Conservation (phyloP, 1,139 yeast species). For the Geotrichum phurueaensis region DNA sequence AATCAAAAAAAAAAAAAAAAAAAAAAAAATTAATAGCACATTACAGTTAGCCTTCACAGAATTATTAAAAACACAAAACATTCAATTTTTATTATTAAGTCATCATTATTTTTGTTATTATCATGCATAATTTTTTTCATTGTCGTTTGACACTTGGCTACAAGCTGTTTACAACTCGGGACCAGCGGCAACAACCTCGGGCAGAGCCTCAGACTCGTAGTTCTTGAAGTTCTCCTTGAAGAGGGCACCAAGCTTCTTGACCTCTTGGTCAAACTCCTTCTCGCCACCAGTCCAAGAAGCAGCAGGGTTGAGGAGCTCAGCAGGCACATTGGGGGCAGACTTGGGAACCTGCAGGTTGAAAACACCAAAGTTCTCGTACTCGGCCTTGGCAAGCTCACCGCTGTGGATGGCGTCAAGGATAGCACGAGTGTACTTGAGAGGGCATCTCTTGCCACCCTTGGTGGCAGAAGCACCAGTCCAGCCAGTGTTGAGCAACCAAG, state of each 20-base stretch:
- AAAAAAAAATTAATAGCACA: too few species aligned
- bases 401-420: constrained; percentile 92
- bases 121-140: not conserved
- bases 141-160: not conserved
- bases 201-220: constrained; percentile 76
- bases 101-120: not conserved
- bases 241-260: constrained; percentile 64
- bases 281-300: constrained; percentile 74
- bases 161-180: constrained; percentile 42
- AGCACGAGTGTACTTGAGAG: constrained; percentile 95
- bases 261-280: constrained; percentile 63
- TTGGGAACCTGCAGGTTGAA: constrained; percentile 88
- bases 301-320: constrained; percentile 81
- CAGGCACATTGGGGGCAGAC: constrained; percentile 74
- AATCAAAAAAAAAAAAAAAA: too few species aligned
- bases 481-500: constrained; percentile 97
- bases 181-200: constrained; percentile 90
- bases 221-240: constrained; percentile 82
- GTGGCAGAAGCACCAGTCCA: constrained; percentile 96
- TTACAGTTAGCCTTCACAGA: not conserved
- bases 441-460: constrained; percentile 95
- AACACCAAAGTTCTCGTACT: constrained; percentile 77
- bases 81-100: not conserved
- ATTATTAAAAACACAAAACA: not conserved
- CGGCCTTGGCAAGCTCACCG: constrained; percentile 75